These are phyloP conservation scores for Aspergillus biplanus DNA, from an alignment of 495 filamentous ascomycete genomes.

Conservation along the genomic window DNA sequence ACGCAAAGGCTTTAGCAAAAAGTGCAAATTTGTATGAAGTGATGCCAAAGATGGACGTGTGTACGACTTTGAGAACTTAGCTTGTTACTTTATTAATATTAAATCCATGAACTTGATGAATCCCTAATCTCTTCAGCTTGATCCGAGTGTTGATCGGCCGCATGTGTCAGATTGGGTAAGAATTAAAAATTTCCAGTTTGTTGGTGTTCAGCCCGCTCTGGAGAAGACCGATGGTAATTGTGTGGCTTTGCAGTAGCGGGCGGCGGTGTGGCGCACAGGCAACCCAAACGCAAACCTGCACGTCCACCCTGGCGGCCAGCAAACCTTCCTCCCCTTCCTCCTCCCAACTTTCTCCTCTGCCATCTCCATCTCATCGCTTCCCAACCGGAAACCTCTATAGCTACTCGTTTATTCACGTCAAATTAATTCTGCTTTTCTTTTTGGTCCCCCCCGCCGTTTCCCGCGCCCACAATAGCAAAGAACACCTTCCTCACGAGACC, in stretches of 20 bases:
- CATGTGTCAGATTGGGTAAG: too few species aligned
- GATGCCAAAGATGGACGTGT: slow-evolving; percentile 7
- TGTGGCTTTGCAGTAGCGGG: slow-evolving; percentile 23
- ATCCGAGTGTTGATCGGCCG: too few species aligned
- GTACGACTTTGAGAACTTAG: neutral
- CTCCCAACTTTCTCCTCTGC: slow-evolving; percentile 14
- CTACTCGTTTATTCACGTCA: slow-evolving; percentile 17
- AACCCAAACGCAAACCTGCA: slow-evolving; percentile 27
- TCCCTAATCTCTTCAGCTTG: too few species aligned
- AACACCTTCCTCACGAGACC: slow-evolving; percentile 47
- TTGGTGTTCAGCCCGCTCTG: neutral
- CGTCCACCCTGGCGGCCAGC: slow-evolving; percentile 21
- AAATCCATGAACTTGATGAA: too few species aligned
- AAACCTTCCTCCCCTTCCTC: slow-evolving; percentile 28
- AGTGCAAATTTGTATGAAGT: slow-evolving; percentile 12
- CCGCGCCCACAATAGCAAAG: slow-evolving; percentile 13
- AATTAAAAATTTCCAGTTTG: too few species aligned
- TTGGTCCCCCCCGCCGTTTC: neutral
- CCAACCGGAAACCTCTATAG: slow-evolving; percentile 13
- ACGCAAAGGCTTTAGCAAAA: neutral
- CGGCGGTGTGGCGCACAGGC: slow-evolving; percentile 30
- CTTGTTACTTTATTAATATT: too few species aligned
- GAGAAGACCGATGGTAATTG: neutral
- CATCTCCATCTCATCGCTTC: slow-evolving; percentile 27
- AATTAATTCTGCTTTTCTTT: slow-evolving; percentile 18